phyloP scores from a whole-genome alignment of 2,329 filamentous ascomycete genomes.

The Alternaria gaisen region DNA sequence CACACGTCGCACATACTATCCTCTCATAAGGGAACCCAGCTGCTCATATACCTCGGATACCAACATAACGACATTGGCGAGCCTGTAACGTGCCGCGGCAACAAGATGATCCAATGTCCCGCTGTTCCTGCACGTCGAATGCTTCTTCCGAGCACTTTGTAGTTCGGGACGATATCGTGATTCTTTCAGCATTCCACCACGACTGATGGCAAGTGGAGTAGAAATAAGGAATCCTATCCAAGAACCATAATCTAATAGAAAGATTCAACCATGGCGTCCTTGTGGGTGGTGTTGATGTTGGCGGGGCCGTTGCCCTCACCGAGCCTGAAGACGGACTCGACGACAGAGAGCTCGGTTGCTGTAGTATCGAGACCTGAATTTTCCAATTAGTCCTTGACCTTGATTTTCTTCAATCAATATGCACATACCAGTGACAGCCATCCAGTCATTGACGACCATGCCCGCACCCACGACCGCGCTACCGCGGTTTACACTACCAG shows the following conservation, averaged over 20 bases:
- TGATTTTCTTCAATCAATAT: not conserved
- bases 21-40: not conserved
- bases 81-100: not conserved
- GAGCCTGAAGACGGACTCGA: slow-evolving; percentile 94
- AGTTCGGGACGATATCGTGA: not conserved
- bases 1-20: not conserved
- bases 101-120: not conserved
- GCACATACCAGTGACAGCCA: slow-evolving; percentile 75
- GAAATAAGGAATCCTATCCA: not conserved
- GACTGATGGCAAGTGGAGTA: not conserved
- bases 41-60: not conserved
- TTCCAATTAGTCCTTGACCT: slow-evolving; percentile 2
- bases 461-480: slow-evolving; percentile 94
- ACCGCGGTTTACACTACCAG: slow-evolving; percentile 91
- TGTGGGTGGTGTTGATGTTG: slow-evolving; percentile 83
- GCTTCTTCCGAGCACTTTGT: not conserved
- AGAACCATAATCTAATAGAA: slow-evolving; percentile 76
- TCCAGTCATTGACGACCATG: slow-evolving; percentile 98
- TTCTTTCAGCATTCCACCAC: not conserved
- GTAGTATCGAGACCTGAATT: slow-evolving; percentile 81
- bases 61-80: not conserved
- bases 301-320: slow-evolving; percentile 83
- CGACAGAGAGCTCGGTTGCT: slow-evolving; percentile 94
- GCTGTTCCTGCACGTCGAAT: not conserved
- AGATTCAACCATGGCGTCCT: slow-evolving; percentile 98